Percentiles rank a stretch among this genome's conserved stretches.
Evolutionary conservation across 768 basidiomycete species (phyloP).

Genomic region (Cubamyces lactineus): DNA sequence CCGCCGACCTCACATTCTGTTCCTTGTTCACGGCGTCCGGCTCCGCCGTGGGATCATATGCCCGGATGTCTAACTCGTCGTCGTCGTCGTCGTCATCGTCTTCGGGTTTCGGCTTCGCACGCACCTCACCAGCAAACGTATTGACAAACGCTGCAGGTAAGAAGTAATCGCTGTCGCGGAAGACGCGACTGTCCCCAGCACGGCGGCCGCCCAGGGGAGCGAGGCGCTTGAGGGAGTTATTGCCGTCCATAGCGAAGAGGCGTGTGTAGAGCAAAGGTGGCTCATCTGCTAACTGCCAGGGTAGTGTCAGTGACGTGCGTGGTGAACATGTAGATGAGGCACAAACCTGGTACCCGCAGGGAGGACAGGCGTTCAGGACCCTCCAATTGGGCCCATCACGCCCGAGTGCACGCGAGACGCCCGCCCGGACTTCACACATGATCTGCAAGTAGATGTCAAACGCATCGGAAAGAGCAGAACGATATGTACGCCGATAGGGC

Average conservation of each 20-base stretch:
- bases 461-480: constrained; percentile 34
- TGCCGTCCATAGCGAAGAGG: constrained; percentile 19
- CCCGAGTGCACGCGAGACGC: constrained; percentile 32
- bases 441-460: constrained; percentile 43
- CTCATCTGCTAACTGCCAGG: constrained; percentile 35
- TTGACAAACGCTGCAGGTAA: constrained; percentile 33
- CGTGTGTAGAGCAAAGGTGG: constrained; percentile 18
- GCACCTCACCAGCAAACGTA: constrained; percentile 37
- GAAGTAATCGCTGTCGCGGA: constrained; percentile 33
- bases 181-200: constrained; percentile 24
- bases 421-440: constrained; percentile 23
- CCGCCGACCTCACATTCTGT: not conserved
- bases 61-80: not conserved
- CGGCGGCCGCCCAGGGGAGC: constrained; percentile 23
- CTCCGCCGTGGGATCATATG: not conserved
- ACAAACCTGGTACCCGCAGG: constrained; percentile 41
- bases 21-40: not conserved
- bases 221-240: constrained; percentile 31
- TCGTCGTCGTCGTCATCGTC: not conserved
- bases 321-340: not conserved
- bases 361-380: constrained; percentile 40
- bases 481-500: constrained; percentile 31
- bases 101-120: not conserved
- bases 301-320: not conserved
- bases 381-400: constrained; percentile 38